Base-by-base conservation (phyloP, 495 filamentous ascomycete species). In the Penicillium angulare region DNA sequence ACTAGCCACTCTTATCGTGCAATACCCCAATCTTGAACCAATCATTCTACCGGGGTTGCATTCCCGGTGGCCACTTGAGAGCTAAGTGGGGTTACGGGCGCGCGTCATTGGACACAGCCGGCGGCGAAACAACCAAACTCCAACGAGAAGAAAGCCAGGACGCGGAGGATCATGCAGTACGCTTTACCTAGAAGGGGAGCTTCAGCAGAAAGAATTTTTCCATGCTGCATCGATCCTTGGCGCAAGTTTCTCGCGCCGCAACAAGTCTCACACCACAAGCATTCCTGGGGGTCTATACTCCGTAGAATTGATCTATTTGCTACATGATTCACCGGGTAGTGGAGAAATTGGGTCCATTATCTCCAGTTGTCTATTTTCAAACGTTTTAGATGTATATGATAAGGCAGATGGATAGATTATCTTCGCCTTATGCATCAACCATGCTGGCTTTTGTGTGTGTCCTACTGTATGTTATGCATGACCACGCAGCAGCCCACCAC, bases 161-260 rank as follows among this genome's bases (percentile, higher is more conserved):
- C 44, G 47, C 34, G 43, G 52, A 49, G 47, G 17, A 38, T 50
- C 26, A 21, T 40, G 48, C 44, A 52, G 36, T 17, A 39, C 50
- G 46, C 64, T 58, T 61, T 53, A 54, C 68, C 66, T 26, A 64
- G 63, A 67, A 56, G 52, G 68, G 68, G 68, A 71, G 66, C 62
- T 71, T 63, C 47, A 71, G 43, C 66, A 71, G 68, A 71, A 56
- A 50, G 50, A 45, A 47, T 55, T 57, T 64, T 57, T 31, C 34
- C 18, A n/a, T 43, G 3, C 43, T 29, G 16, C 23, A 22, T 22
- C 10, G 21, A 18, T 41, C 16, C 17, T 46, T 23, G 16, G 29
- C 8, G 15, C 18, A 5, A 38, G 13, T 8, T 38, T 4, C 34
- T 38, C n/a, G n/a, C n/a, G n/a, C n/a, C n/a, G n/a, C n/a, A n/a